Conservation (phyloP, 441 rosid genomes). For the Gossypium gossypioides region DNA sequence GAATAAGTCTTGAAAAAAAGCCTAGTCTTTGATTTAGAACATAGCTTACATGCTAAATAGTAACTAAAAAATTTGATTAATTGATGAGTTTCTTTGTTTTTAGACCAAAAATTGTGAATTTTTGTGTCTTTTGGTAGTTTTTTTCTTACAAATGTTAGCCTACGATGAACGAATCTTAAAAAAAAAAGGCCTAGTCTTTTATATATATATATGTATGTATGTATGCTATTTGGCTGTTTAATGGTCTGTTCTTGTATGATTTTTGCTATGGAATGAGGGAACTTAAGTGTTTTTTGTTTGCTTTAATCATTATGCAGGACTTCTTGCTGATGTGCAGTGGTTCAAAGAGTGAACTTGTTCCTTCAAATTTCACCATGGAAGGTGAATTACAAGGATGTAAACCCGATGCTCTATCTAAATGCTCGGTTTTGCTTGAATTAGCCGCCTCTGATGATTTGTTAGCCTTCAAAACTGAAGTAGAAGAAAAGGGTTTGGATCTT, state of each 20-base stretch:
- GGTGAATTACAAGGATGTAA: slow-evolving; percentile 27
- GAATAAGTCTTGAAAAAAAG: neutral
- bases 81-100: neutral
- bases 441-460: slow-evolving; percentile 59
- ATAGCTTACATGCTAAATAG: neutral
- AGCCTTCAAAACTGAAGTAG: slow-evolving; percentile 41
- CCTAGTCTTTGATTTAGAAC: neutral
- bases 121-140: no score
- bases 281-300: slow-evolving; percentile 1
- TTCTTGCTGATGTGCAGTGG: slow-evolving; percentile 34
- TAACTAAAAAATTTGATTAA: no score
- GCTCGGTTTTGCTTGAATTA: slow-evolving; percentile 63
- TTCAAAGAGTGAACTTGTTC: slow-evolving; percentile 31
- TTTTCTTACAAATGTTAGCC: no score
- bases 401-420: slow-evolving; percentile 14
- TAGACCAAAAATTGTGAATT: neutral
- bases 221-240: no score
- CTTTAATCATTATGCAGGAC: slow-evolving; percentile 34
- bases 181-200: no score
- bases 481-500: slow-evolving; percentile 40
- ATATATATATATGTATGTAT: no score
- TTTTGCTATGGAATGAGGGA: neutral
- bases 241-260: neutral
- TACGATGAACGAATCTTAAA: no score
- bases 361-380: slow-evolving; percentile 37